Evolutionary conservation across 352 stramenopile genomes (phyloP).

Genomic region (Pythium dissotocum): DNA sequence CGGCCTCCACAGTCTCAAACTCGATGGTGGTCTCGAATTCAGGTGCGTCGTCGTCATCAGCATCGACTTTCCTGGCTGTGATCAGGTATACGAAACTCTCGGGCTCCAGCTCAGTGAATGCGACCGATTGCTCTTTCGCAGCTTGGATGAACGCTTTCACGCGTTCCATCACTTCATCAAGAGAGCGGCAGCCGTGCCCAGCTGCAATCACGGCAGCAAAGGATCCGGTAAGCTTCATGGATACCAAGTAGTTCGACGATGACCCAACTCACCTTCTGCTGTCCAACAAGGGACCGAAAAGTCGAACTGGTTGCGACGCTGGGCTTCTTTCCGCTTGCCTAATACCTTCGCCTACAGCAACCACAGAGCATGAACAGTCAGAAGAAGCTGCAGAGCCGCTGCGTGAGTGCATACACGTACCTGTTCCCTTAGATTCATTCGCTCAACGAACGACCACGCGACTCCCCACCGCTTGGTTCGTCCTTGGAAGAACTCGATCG

Average conservation of each 20-base stretch:
- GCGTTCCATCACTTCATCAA: slow-evolving; percentile 43
- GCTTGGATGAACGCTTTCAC: slow-evolving; percentile 41
- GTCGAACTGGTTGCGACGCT: slow-evolving; percentile 49
- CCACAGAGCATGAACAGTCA: background rate
- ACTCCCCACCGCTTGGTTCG: slow-evolving; percentile 93
- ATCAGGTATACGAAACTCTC: background rate
- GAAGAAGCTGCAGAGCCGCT: background rate
- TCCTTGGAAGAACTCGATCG: slow-evolving; percentile 94
- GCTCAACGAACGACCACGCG: slow-evolving; percentile 86
- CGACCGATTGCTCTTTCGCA: background rate
- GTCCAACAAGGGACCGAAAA: slow-evolving; percentile 47
- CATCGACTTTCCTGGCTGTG: too few relatives aligned
- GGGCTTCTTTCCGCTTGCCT: slow-evolving; percentile 78
- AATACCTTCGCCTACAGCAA: slow-evolving; percentile 66
- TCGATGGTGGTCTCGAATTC: slow-evolving; percentile 18
- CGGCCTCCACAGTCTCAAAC: slow-evolving; percentile 12
- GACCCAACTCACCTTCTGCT: slow-evolving; percentile 7
- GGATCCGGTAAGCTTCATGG: too few relatives aligned
- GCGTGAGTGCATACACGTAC: slow-evolving; percentile 29
- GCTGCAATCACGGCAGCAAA: slow-evolving; percentile 7
- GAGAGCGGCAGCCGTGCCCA: slow-evolving; percentile 38
- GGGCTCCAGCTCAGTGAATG: background rate
- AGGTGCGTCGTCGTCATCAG: background rate
- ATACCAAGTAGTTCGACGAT: background rate
- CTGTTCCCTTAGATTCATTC: slow-evolving; percentile 34